These are phyloP conservation scores for Aureobasidium sp. DNA, from an alignment of 2,329 filamentous ascomycete species.

Conservation along the genomic window DNA sequence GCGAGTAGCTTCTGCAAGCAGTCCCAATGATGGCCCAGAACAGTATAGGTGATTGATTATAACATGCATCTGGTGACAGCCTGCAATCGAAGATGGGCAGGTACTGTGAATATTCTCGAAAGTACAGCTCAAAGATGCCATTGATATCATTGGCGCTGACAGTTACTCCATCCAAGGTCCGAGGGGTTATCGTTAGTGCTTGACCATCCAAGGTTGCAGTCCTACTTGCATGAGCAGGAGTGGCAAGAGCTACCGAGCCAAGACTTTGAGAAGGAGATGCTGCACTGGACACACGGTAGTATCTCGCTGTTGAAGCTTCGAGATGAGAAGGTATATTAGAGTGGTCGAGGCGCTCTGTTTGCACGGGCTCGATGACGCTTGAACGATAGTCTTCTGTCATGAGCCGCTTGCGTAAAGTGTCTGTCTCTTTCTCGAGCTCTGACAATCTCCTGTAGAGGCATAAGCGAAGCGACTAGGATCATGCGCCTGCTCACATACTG, in stretches of 20 bases:
- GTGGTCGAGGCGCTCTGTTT: not conserved
- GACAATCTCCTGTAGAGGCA: not conserved
- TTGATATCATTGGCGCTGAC: conserved; percentile 1
- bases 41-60: not conserved
- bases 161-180: not conserved
- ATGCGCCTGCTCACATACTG: not conserved
- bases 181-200: conserved; percentile 1
- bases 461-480: not conserved
- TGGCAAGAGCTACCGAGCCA: not conserved
- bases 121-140: not conserved
- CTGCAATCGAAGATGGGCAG: not conserved
- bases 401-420: conserved; percentile 1
- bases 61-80: not conserved
- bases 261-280: not conserved
- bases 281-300: not conserved
- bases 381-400: not conserved
- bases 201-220: not conserved
- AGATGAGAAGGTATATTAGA: not conserved
- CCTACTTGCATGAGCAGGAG: not conserved
- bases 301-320: not conserved
- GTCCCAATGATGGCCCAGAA: conserved; percentile 7
- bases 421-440: conserved; percentile 6
- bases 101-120: conserved; percentile 1
- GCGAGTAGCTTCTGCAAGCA: conserved; percentile 3
- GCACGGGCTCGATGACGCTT: not conserved